These are phyloP conservation scores for Termitomyces sp. DNA, from an alignment of 768 basidiomycete species.

Conservation along the genomic window DNA sequence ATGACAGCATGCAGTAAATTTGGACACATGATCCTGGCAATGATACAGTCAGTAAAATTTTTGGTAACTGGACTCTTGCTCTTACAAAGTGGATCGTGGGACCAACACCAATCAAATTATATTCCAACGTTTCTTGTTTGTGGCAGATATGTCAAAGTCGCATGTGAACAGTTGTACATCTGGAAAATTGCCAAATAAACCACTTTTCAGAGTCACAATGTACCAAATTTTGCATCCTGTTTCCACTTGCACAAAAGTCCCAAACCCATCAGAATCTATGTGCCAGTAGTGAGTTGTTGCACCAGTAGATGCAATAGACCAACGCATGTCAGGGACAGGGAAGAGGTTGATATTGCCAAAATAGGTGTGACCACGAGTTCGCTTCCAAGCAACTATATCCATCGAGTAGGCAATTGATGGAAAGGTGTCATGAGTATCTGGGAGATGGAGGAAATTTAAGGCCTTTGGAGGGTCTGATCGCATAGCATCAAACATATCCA, in stretches of 20 bases:
- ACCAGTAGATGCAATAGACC: slow-evolving; percentile 6
- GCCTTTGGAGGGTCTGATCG: neutral
- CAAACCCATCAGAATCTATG: neutral
- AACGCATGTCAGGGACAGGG: slow-evolving; percentile 1
- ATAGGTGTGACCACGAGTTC: neutral
- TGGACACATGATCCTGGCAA: neutral
- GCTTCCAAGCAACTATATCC: neutral
- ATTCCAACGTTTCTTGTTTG: neutral
- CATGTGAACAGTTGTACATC: neutral
- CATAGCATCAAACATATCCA: neutral
- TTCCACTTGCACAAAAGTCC: neutral
- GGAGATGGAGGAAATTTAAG: neutral
- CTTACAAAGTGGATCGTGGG: too few species aligned
- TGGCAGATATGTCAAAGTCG: neutral
- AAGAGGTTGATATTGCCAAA: neutral
- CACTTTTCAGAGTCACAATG: neutral
- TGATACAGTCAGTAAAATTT: too few species aligned
- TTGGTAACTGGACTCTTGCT: too few species aligned
- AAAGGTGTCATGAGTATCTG: neutral
- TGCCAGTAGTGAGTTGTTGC: slow-evolving; percentile 5
- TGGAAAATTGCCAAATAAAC: neutral
- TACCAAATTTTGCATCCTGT: neutral
- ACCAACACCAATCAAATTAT: neutral
- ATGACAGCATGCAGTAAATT: neutral
- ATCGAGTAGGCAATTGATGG: neutral